Percentiles rank a stretch among this genome's conserved stretches.
Evolutionary conservation across 352 stramenopile species (phyloP).

Genomic region (Saprolegnia parasitica): DNA sequence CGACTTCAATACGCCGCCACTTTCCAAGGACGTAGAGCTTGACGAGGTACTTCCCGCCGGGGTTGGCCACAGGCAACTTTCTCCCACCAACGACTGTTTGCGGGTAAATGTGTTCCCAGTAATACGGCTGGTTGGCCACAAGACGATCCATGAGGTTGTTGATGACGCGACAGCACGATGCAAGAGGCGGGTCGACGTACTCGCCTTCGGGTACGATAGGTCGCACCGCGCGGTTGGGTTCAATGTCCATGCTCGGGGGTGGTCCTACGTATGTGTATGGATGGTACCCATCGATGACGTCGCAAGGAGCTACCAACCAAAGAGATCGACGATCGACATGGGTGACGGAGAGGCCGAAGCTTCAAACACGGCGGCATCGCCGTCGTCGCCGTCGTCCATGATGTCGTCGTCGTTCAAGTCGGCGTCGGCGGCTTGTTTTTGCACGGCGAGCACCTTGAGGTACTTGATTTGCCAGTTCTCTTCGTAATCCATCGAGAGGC

Average conservation of each 20-base stretch:
- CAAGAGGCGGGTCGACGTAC: constrained; percentile 58
- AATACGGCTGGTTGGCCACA: constrained; percentile 36
- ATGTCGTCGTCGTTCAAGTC: constrained; percentile 54
- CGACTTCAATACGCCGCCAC: constrained; percentile 65
- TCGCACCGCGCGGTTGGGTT: constrained; percentile 48
- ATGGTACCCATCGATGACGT: not conserved
- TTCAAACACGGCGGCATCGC: constrained; percentile 36
- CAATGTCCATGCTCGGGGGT: constrained; percentile 49
- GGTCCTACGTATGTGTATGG: constrained; percentile 33
- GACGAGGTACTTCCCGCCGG: constrained; percentile 70
- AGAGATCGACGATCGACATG: constrained; percentile 6
- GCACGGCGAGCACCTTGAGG: constrained; percentile 62
- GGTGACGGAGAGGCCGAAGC: not conserved
- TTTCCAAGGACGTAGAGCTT: constrained; percentile 64
- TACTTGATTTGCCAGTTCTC: constrained; percentile 33
- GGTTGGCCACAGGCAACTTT: constrained; percentile 48
- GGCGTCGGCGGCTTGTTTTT: constrained; percentile 47
- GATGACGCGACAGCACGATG: constrained; percentile 63
- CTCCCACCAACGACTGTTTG: constrained; percentile 38
- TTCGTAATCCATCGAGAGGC: constrained; percentile 64
- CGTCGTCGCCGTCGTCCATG: constrained; percentile 64
- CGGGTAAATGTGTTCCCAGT: constrained; percentile 72
- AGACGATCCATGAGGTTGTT: constrained; percentile 44
- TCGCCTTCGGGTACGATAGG: constrained; percentile 55
- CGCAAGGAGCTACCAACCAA: constrained; percentile 37